Percentiles rank a stretch among this genome's conserved stretches.
These are phyloP conservation scores for Otatea glauca DNA, from an alignment of 176 grass and related monocot species.

Conservation along the genomic window DNA sequence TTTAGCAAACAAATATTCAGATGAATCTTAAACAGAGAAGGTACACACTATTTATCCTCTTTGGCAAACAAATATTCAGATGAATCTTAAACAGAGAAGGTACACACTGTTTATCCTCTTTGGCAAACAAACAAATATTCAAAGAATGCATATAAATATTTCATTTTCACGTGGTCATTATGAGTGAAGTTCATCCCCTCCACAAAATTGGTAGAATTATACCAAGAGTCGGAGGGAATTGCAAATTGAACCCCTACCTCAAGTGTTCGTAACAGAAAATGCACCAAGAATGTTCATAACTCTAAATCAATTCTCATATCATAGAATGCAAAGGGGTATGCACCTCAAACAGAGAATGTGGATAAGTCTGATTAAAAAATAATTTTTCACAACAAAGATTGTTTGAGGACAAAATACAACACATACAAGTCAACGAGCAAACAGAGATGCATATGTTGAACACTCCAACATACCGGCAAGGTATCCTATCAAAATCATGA, in stretches of 20 bases:
- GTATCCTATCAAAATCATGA: constrained; percentile 64
- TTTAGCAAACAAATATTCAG: background rate
- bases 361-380: constrained; percentile 5
- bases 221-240: background rate
- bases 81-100: background rate
- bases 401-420: background rate
- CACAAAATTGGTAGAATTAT: background rate
- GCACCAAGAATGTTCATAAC: background rate
- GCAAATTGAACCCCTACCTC: background rate
- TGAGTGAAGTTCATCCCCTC: background rate
- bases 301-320: background rate
- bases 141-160: constrained; percentile 4
- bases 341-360: constrained; percentile 10
- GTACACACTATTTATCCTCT: too few relatives aligned
- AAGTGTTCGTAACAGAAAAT: background rate
- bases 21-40: background rate
- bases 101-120: background rate
- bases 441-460: background rate
- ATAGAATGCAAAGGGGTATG: background rate
- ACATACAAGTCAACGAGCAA: constrained; percentile 21
- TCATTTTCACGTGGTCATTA: background rate
- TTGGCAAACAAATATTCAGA: background rate
- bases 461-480: constrained; percentile 58
- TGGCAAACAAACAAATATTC: background rate
- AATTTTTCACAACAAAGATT: background rate